Evolutionary conservation across 2,329 filamentous ascomycete species (phyloP).

Genomic region (Septoria linicola): DNA sequence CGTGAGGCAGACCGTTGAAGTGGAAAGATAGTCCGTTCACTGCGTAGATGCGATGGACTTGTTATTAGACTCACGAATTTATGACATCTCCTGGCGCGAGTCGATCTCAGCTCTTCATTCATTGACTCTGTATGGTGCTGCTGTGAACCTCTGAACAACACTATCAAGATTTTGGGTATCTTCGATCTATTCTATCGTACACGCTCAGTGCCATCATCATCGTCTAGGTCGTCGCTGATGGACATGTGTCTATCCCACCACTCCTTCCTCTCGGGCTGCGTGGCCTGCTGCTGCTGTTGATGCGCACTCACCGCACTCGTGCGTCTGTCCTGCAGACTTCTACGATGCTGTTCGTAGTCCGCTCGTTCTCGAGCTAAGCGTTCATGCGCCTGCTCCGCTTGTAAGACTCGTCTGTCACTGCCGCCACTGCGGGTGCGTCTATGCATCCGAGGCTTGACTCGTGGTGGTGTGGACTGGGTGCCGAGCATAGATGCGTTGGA

Average conservation of each 20-base stretch:
- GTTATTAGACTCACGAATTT: no score
- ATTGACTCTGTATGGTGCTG: no score
- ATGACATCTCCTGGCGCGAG: no score
- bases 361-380: conserved; percentile 43
- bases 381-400: conserved; percentile 40
- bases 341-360: conserved; percentile 27
- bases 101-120: no score
- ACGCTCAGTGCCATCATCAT: conserved; percentile 17
- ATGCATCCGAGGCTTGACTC: conserved; percentile 25
- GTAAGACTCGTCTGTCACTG: conserved; percentile 35
- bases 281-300: conserved; percentile 8
- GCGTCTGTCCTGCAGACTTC: conserved; percentile 26
- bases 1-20: conserved; percentile 29
- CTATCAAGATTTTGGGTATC: conserved; percentile 1
- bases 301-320: conserved; percentile 18
- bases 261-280: conserved; percentile 25
- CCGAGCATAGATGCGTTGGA: conserved; percentile 5
- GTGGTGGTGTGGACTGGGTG: conserved; percentile 5
- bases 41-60: no score
- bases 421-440: conserved; percentile 34
- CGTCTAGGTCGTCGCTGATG: conserved; percentile 21
- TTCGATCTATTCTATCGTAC: no score
- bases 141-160: not conserved
- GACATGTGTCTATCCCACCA: conserved; percentile 34
- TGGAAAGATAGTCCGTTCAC: no score